Base-by-base conservation (phyloP, 352 stramenopile genomes). In the Phytophthora sp. region DNA sequence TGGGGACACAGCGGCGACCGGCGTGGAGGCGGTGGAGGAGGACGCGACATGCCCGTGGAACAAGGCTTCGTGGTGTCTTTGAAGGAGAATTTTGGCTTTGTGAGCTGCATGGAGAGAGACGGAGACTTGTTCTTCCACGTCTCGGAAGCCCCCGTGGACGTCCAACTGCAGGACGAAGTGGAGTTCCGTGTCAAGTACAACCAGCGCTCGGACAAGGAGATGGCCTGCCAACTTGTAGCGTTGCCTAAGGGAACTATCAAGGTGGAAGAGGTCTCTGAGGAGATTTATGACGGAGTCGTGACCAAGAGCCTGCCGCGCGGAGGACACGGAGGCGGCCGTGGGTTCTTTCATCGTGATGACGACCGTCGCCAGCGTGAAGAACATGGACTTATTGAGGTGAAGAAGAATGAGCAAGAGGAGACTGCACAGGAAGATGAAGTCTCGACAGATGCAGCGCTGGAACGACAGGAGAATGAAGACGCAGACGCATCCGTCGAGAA, bases 81-180 rank as follows among this genome's bases (percentile, higher is more conserved):
- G 42, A 83, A 76, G 50, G 79, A 85, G 27, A 84, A 68, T 26
- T 88, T 88, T 47, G 79, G 79, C 39, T 88, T 88, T 52, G 74
- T 88, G 27, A 82, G 83, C 62, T 80, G 81, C 52, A 63, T 88
- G 60, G 83, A 89, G 8, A 74, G 80, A 50, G 80, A 94, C 13
- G 80, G 79, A 20, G 86, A 94, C 35, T 49, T 92, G 39, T 94
- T 94, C 66, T 94, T 94, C 70, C 86, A 94, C 71, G 86, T 92
- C 31, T 87, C 81, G 7, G 86, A 94, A 41, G 86, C 83, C 24
- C 86, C 86, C 1, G 63, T 86, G 62, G 82, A 90, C 63, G 56
- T 89, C 46, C 74, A 90, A 55, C 36, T 91, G 41, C 72, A 88
- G 21, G 84, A 92, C 63, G 86, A 94, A 45, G 75, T 92, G 31